Percentiles rank a stretch among this genome's conserved stretches.
These are phyloP conservation scores for Komagataella phaffii DNA, from an alignment of 805 yeast species.

Conservation along the genomic window DNA sequence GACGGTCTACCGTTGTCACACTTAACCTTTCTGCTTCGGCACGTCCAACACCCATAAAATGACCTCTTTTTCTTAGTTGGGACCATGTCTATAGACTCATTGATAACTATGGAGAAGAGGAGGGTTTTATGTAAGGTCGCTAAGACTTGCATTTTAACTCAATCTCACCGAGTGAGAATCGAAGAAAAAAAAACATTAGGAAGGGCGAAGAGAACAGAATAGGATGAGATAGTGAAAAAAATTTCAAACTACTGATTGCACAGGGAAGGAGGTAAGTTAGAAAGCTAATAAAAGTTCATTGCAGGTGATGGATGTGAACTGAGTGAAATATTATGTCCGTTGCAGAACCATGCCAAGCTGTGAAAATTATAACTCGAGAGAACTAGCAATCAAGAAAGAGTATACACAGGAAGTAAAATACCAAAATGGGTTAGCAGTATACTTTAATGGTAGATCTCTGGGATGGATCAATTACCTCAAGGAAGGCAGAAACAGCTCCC, in stretches of 20 bases:
- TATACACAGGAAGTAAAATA: no score
- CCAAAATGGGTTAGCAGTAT: no score
- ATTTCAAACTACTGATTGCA: background rate
- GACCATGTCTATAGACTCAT: background rate
- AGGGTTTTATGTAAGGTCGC: background rate
- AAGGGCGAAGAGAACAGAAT: background rate
- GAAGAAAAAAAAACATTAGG: background rate
- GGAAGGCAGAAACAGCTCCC: no score
- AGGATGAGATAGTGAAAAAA: background rate
- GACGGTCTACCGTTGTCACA: slow-evolving; percentile 34
- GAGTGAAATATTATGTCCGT: no score
- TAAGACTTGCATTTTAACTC: background rate
- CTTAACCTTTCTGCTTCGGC: slow-evolving; percentile 37
- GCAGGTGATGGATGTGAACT: no score
- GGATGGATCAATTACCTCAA: no score
- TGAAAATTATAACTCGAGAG: no score
- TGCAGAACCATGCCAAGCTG: no score
- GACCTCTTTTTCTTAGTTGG: slow-evolving; percentile 11
- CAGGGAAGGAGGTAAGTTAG: no score
- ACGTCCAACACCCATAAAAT: slow-evolving; percentile 44
- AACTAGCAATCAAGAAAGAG: no score
- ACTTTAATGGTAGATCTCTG: no score
- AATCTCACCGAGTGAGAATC: background rate
- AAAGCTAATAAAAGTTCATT: no score
- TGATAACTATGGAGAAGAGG: background rate